These are phyloP conservation scores for Nematocida parisii DNA, from an alignment of 371 early-diverging fungal species.

Conservation along the genomic window DNA sequence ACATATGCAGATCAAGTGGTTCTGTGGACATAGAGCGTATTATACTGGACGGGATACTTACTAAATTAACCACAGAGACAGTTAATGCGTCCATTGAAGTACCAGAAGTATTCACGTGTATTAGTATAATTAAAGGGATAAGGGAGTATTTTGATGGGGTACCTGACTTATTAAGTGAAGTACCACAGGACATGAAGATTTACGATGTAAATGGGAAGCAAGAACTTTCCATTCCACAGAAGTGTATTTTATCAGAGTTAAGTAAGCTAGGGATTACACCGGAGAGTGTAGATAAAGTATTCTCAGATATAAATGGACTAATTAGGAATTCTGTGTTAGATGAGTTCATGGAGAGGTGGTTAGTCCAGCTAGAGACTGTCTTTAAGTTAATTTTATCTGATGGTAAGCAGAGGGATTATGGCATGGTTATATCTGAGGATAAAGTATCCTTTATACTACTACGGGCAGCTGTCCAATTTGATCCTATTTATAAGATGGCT, in stretches of 20 bases:
- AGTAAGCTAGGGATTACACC: conserved; percentile 56
- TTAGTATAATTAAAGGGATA: conserved; percentile 1
- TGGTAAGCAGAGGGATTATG: conserved; percentile 1
- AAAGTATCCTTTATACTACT: conserved; percentile 63
- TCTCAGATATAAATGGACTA: background rate
- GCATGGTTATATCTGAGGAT: conserved; percentile 12
- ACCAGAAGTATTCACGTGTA: background rate
- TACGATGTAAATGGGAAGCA: conserved; percentile 25
- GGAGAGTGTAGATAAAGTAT: background rate
- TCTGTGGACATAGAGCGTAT: conserved; percentile 70
- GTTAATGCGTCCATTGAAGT: background rate
- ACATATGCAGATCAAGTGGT: conserved; percentile 70
- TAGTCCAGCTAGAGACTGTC: background rate
- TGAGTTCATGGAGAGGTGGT: background rate
- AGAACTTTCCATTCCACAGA: conserved; percentile 34
- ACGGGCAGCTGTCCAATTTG: conserved; percentile 70
- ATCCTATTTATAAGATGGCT: conserved; percentile 62
- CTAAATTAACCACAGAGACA: conserved; percentile 57
- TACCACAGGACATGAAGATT: conserved; percentile 11
- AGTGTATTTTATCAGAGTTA: conserved; percentile 55
- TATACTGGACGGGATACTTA: conserved; percentile 55
- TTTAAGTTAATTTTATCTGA: background rate
- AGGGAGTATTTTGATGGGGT: background rate
- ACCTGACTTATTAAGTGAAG: conserved; percentile 19
- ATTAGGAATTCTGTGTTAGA: background rate